Conservation (phyloP, 768 basidiomycete genomes). For the Pisolithus tinctorius region DNA sequence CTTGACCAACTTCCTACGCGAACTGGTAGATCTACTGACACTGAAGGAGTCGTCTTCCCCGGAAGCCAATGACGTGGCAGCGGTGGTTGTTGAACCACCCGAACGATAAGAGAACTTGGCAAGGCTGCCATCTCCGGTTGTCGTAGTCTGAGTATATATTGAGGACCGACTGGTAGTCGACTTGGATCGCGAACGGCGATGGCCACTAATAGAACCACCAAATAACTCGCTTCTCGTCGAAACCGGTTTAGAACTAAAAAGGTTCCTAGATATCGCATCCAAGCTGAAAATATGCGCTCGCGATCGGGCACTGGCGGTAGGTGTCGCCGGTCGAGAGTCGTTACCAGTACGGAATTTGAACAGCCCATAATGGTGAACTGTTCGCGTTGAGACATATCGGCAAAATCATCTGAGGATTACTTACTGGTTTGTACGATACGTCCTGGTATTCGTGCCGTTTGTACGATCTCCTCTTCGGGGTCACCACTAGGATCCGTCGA, state of each 20-base stretch:
- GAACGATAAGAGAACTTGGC: constrained; percentile 69
- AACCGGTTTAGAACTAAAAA: constrained; percentile 70
- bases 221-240: constrained; percentile 71
- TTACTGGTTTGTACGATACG: constrained; percentile 79
- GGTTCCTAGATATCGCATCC: constrained; percentile 83
- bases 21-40: constrained; percentile 36
- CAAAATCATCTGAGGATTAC: constrained; percentile 20
- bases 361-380: constrained; percentile 84
- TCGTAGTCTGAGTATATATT: constrained; percentile 61
- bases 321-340: constrained; percentile 77
- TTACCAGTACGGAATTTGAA: constrained; percentile 82
- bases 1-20: constrained; percentile 42
- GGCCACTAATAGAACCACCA: constrained; percentile 61
- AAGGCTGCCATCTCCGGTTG: constrained; percentile 59
- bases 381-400: background rate
- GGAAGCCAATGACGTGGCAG: constrained; percentile 54
- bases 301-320: constrained; percentile 66
- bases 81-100: constrained; percentile 50
- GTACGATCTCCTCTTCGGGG: constrained; percentile 76
- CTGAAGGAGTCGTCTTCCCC: constrained; percentile 57
- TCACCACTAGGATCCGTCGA: constrained; percentile 72
- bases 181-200: constrained; percentile 50
- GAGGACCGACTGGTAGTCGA: constrained; percentile 72
- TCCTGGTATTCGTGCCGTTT: constrained; percentile 63
- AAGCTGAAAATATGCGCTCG: constrained; percentile 82